Evolutionary conservation across 2,329 filamentous ascomycete genomes (phyloP).

Genomic region (Chlorencoelia australis): DNA sequence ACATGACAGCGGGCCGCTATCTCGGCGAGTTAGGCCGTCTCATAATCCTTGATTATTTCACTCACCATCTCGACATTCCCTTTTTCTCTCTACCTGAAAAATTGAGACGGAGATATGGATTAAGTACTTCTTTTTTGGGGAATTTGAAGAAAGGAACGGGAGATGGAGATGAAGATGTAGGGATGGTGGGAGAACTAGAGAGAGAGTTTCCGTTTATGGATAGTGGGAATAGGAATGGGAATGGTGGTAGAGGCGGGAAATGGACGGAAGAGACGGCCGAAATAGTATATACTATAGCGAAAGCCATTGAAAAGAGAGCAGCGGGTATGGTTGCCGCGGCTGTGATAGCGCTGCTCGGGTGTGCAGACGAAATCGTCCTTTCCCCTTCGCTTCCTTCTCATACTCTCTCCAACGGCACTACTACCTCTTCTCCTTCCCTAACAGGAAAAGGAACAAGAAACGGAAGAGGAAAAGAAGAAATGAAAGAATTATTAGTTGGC

Average conservation of each 20-base stretch:
- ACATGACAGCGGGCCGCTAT: constrained; percentile 93
- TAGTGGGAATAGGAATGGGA: neutral
- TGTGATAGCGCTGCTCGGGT: constrained; percentile 57
- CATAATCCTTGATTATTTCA: constrained; percentile 80
- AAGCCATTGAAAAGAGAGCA: constrained; percentile 60
- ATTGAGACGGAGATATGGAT: too few species aligned
- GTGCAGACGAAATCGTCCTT: constrained; percentile 53
- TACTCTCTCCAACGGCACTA: constrained; percentile 7
- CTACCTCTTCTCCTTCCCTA: neutral
- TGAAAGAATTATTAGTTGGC: constrained; percentile 60
- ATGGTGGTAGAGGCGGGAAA: constrained; percentile 23
- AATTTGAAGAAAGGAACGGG: constrained; percentile 40
- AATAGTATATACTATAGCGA: constrained; percentile 55
- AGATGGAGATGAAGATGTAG: too few species aligned
- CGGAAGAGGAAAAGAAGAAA: constrained; percentile 16
- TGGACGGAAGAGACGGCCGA: constrained; percentile 55
- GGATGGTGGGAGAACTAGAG: constrained; percentile 39
- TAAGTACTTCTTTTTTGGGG: constrained; percentile 66
- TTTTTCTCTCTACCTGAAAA: constrained; percentile 12
- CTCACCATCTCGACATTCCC: constrained; percentile 26
- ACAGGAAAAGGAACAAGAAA: neutral
- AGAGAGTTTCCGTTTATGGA: constrained; percentile 40
- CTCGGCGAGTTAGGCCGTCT: constrained; percentile 74
- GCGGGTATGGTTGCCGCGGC: constrained; percentile 66
- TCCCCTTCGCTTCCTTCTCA: constrained; percentile 10